These are phyloP conservation scores for Ziziphus jujuba DNA, from an alignment of 306 rosid species.

Conservation along the genomic window DNA sequence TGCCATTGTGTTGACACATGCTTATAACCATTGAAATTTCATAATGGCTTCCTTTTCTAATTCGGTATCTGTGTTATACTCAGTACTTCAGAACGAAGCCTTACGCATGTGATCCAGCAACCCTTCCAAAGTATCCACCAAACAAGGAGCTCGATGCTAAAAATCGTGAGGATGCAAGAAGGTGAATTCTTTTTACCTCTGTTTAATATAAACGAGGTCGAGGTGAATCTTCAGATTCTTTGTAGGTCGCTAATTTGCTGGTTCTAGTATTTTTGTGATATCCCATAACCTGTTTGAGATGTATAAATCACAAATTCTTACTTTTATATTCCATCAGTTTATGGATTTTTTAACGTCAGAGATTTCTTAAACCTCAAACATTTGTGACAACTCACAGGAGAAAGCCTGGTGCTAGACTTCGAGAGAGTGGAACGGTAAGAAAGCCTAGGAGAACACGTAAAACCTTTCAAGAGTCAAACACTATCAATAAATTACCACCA, in stretches of 20 bases:
- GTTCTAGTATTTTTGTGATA: too few species aligned
- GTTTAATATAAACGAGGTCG: not conserved
- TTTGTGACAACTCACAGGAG: constrained; percentile 41
- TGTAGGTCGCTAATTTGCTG: not conserved
- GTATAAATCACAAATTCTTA: not conserved
- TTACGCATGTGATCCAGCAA: constrained; percentile 78
- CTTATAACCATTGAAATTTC: not conserved
- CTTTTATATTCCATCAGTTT: not conserved
- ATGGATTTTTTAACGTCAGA: not conserved
- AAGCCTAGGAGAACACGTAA: constrained; percentile 54
- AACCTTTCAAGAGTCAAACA: constrained; percentile 45
- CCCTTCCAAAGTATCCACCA: constrained; percentile 83
- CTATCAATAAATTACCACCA: constrained; percentile 23
- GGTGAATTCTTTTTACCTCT: constrained; percentile 36
- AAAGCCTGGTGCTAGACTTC: constrained; percentile 46
- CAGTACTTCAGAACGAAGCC: constrained; percentile 88
- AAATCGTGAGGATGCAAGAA: constrained; percentile 50
- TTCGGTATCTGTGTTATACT: constrained; percentile 11
- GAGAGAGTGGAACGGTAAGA: constrained; percentile 55
- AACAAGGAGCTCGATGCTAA: constrained; percentile 97
- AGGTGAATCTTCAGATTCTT: not conserved
- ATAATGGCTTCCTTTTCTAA: constrained; percentile 18
- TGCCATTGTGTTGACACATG: constrained; percentile 1
- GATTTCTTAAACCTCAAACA: not conserved
- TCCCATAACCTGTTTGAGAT: not conserved